Evolutionary conservation across 2,329 filamentous ascomycete species (phyloP).

Genomic region (Pseudocercospora vitis): DNA sequence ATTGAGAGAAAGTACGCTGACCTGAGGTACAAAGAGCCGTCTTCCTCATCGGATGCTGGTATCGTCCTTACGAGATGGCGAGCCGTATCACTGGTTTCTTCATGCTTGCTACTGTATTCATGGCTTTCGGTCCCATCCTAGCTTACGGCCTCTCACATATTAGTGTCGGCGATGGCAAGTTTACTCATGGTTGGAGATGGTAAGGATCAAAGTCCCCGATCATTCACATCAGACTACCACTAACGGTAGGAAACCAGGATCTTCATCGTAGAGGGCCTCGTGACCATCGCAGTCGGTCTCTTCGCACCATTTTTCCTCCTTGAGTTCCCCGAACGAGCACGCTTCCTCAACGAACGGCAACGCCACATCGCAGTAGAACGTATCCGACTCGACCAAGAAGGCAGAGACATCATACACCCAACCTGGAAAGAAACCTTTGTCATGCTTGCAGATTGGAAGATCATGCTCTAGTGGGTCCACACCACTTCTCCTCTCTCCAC

Average conservation of each 20-base stretch:
- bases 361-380: conserved; percentile 18
- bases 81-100: conserved; percentile 9
- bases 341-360: conserved; percentile 17
- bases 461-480: conserved; percentile 26
- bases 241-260: neutral
- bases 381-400: conserved; percentile 17
- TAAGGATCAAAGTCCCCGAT: neutral
- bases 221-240: neutral
- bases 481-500: neutral
- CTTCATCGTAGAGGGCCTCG: conserved; percentile 11
- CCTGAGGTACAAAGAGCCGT: neutral
- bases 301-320: conserved; percentile 8
- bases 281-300: conserved; percentile 16
- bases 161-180: conserved; percentile 61
- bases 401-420: conserved; percentile 14
- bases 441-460: conserved; percentile 15
- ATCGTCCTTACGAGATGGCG: conserved; percentile 10
- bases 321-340: conserved; percentile 21
- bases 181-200: conserved; percentile 56
- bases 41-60: conserved; percentile 12
- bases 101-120: conserved; percentile 34
- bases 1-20: neutral
- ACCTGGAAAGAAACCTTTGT: conserved; percentile 8
- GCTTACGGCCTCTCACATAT: conserved; percentile 63
- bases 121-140: conserved; percentile 45